Evolutionary conservation across 176 grass and related monocot genomes (phyloP), one percentile per base, ranked within the genome.

Genomic region (Saccharum spontaneum): DNA sequence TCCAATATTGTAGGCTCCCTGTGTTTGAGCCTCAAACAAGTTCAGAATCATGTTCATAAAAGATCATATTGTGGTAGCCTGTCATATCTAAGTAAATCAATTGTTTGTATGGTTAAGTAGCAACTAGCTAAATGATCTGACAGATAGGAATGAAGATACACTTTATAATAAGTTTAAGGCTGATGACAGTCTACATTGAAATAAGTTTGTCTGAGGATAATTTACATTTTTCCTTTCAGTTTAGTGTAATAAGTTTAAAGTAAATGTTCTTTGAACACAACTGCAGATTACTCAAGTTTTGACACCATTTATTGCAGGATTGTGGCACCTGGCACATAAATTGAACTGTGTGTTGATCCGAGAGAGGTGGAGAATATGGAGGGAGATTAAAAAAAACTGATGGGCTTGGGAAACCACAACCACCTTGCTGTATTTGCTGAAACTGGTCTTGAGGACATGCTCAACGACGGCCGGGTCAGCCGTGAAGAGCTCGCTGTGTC

Each of bases 341-440:
- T 18, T 74, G 23, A 17, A 44, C 28, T n/a, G n/a, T n/a, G n/a
- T n/a, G n/a, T n/a, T n/a, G n/a, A n/a, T n/a, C n/a, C n/a, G n/a
- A n/a, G n/a, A n/a, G n/a, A n/a, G n/a, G n/a, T n/a, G n/a, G n/a
- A n/a, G n/a, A n/a, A n/a, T n/a, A n/a, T n/a, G n/a, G n/a, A n/a
- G n/a, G n/a, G n/a, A n/a, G n/a, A n/a, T n/a, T n/a, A n/a, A n/a
- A n/a, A n/a, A n/a, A n/a, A n/a, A n/a, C n/a, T n/a, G 10, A 64
- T 57, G 17, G 24, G 50, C 26, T 77, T 67, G 39, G 41, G 40
- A 33, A 64, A 41, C 52, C n/a, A n/a, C n/a, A n/a, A n/a, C n/a
- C 15, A 92, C 88, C 92, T 90, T 94, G 73, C 79, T 86, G 80
- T 94, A 90, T 71, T 90, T 94, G 62, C 75, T 79, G 92, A 94